Conservation (phyloP, 805 yeast genomes). For the Candida suzukii region DNA sequence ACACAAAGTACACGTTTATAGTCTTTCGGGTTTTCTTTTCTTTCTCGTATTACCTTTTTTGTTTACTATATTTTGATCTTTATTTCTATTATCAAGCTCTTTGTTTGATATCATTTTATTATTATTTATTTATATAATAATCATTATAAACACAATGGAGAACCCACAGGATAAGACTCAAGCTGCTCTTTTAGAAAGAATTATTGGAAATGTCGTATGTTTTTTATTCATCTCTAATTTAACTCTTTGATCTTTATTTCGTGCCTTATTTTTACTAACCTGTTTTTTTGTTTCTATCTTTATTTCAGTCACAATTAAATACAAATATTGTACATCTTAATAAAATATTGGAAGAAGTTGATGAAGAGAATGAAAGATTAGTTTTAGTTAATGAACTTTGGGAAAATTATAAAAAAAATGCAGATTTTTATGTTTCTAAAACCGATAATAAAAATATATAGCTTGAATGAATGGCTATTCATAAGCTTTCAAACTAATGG, state of each 20-base stretch:
- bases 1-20: too few relatives aligned
- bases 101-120: too few relatives aligned
- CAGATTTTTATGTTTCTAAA: constrained; percentile 61
- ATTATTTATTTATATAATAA: background rate
- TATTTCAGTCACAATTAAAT: constrained; percentile 56
- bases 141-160: constrained; percentile 37
- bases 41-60: too few relatives aligned
- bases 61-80: too few relatives aligned
- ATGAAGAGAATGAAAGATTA: constrained; percentile 57
- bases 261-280: background rate
- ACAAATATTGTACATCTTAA: constrained; percentile 63
- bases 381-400: constrained; percentile 73
- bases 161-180: constrained; percentile 84
- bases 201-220: constrained; percentile 70
- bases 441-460: too few relatives aligned
- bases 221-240: background rate
- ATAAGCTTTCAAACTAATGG: too few relatives aligned
- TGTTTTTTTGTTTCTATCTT: constrained; percentile 1
- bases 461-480: too few relatives aligned
- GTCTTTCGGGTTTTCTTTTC: too few relatives aligned
- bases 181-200: constrained; percentile 65
- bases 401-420: constrained; percentile 67
- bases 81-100: too few relatives aligned
- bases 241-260: too few relatives aligned
- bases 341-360: constrained; percentile 51